phyloP scores from a whole-genome alignment of 2,329 filamentous ascomycete species.

The Aspergillus awamori region DNA sequence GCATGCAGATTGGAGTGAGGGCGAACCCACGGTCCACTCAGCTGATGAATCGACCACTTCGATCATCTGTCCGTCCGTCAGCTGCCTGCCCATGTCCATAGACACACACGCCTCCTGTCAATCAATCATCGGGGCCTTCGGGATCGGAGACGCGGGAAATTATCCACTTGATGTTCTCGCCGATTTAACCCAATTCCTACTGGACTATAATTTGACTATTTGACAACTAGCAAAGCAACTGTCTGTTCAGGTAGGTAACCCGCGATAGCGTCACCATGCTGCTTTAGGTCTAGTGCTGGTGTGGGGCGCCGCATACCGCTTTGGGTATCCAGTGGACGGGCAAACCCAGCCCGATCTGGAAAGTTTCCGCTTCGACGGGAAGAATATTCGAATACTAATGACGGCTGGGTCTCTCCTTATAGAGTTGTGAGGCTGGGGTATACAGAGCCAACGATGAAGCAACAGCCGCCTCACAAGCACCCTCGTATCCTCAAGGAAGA shows the following conservation, averaged over 20 bases:
- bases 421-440: neutral
- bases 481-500: no score
- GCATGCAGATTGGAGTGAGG: constrained; percentile 1
- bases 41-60: constrained; percentile 1
- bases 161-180: neutral
- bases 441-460: neutral
- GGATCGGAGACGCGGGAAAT: neutral
- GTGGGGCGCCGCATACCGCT: constrained; percentile 6
- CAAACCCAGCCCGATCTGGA: constrained; percentile 8
- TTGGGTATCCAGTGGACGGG: neutral
- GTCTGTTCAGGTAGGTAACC: no score
- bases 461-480: no score
- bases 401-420: neutral
- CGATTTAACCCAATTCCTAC: neutral
- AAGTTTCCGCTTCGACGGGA: constrained; percentile 13
- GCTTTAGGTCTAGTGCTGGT: neutral
- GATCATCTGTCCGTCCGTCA: constrained; percentile 4
- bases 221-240: neutral
- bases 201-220: neutral
- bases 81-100: neutral
- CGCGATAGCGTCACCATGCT: constrained; percentile 1
- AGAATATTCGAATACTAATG: no score
- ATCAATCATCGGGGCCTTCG: neutral
- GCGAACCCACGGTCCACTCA: constrained; percentile 6
- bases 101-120: neutral